Evolutionary conservation across 768 basidiomycete species (phyloP), one percentile per base, ranked within the genome.

Genomic region (Harrya chromipes): DNA sequence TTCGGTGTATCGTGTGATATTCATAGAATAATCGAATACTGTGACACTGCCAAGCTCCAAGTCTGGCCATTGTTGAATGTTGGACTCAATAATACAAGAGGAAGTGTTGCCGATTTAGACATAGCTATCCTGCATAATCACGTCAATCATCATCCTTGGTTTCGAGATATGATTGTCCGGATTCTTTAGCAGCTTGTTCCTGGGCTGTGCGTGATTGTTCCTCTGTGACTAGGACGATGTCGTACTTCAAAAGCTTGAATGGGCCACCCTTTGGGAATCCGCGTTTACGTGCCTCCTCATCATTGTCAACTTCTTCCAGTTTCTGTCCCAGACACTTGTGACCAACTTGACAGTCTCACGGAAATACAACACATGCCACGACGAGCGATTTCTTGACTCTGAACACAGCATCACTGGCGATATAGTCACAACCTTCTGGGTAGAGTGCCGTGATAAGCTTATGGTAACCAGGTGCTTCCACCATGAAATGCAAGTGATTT

Each of bases 311-410:
- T 16, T 77, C 67, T 40, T 78, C 70, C 21, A 82, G 68, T 39
- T 75, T 74, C 84, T 85, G 60, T 44, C 10, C 36, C n/a, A 29
- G 10, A 19, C 8, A 12, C 34, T 35, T n/a, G 44, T 40, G 34
- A 43, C 12, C 19, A 21, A 48, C 53, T 21, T 35, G 27, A 43
- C 40, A 20, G 7, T 31, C 29, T 20, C 7, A 29, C 29, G 4
- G 20, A 27, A 41, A 34, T 7, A 16, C 10, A n/a, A 35, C 6
- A 74, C 81, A 43, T 67, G 90, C 89, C 55, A 90, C 80, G 17
- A 91, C 76, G 23, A 94, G 73, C 6, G 85, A 88, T 41, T 78
- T 77, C 67, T 89, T 89, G 20, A 88, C 90, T 10, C 91, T 90
- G 66, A 92, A 91, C 3, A 92, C 88, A 11, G 80, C 75, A 61